Evolutionary conservation across 2,329 filamentous ascomycete species (phyloP).

Genomic region (Cladosporium halotolerans): DNA sequence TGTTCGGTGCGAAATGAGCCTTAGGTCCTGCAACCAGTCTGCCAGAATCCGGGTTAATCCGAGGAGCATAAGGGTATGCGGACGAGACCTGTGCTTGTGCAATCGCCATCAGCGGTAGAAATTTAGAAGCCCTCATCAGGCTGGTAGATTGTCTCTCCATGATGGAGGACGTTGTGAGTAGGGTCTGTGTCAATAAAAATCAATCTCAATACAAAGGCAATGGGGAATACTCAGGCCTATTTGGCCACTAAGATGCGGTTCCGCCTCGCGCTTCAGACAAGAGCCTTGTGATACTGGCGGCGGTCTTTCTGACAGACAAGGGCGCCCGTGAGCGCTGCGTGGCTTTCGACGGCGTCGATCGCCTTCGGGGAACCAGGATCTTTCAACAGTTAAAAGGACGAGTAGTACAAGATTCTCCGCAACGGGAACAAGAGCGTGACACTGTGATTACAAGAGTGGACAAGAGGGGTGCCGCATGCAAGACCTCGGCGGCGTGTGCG

Average conservation of each 20-base stretch:
- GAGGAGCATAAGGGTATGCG: slow-evolving; percentile 19
- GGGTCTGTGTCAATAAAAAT: slow-evolving; percentile 18
- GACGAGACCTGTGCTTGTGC: slow-evolving; percentile 21
- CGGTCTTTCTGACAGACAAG: slow-evolving; percentile 11
- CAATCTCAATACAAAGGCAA: slow-evolving; percentile 15
- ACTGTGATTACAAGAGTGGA: slow-evolving; percentile 10
- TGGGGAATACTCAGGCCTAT: slow-evolving; percentile 12
- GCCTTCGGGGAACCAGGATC: not conserved
- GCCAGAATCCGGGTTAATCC: slow-evolving; percentile 8
- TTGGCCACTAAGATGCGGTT: slow-evolving; percentile 7
- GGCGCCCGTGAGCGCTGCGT: not conserved
- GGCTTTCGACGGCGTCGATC: not conserved
- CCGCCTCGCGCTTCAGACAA: not conserved
- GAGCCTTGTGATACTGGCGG: slow-evolving; percentile 9
- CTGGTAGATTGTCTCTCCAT: slow-evolving; percentile 17
- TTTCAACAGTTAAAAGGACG: not conserved
- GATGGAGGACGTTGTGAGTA: slow-evolving; percentile 12
- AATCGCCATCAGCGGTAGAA: slow-evolving; percentile 24
- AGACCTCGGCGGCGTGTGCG: slow-evolving; percentile 10
- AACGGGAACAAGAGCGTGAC: slow-evolving; percentile 9
- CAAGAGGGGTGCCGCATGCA: slow-evolving; percentile 12
- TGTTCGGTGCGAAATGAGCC: slow-evolving; percentile 2
- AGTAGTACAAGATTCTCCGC: slow-evolving; percentile 8
- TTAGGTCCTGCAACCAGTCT: slow-evolving; percentile 5
- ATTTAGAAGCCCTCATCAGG: slow-evolving; percentile 14